phyloP scores from a whole-genome alignment of 1,139 yeast species.

The Cylindricascospora bacillispora region DNA sequence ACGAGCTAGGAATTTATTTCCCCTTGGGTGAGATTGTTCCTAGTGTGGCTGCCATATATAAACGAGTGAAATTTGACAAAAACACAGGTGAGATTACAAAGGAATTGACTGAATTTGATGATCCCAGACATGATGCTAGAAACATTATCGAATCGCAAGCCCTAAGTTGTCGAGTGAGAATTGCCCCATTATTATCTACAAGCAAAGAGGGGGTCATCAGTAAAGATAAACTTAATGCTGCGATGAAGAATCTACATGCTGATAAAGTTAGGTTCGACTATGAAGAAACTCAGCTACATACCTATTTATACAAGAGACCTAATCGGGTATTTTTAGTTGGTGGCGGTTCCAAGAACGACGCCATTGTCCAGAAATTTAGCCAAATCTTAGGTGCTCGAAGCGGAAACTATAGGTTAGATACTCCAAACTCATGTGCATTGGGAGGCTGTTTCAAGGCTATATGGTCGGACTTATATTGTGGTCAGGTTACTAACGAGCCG shows the following conservation, averaged over 20 bases:
- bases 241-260: constrained; percentile 4
- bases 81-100: constrained; percentile 23
- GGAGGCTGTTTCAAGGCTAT: constrained; percentile 90
- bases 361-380: constrained; percentile 58
- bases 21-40: constrained; percentile 88
- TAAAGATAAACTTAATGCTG: no score
- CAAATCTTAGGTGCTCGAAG: constrained; percentile 49
- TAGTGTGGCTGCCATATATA: constrained; percentile 49
- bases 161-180: constrained; percentile 65
- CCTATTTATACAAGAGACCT: constrained; percentile 36
- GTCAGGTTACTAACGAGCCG: constrained; percentile 9
- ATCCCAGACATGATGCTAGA: constrained; percentile 51
- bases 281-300: constrained; percentile 17
- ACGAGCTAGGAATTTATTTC: constrained; percentile 65
- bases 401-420: constrained; percentile 62
- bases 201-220: no score
- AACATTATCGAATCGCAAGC: constrained; percentile 83
- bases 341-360: constrained; percentile 65
- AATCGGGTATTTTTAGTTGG: constrained; percentile 72
- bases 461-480: constrained; percentile 37
- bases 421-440: constrained; percentile 83
- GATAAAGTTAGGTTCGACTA: constrained; percentile 23
- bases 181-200: constrained; percentile 52
- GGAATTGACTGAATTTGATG: constrained; percentile 21
- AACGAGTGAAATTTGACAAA: constrained; percentile 33